Conservation (phyloP, 2,329 filamentous ascomycete genomes). For the Colletotrichum lentis region DNA sequence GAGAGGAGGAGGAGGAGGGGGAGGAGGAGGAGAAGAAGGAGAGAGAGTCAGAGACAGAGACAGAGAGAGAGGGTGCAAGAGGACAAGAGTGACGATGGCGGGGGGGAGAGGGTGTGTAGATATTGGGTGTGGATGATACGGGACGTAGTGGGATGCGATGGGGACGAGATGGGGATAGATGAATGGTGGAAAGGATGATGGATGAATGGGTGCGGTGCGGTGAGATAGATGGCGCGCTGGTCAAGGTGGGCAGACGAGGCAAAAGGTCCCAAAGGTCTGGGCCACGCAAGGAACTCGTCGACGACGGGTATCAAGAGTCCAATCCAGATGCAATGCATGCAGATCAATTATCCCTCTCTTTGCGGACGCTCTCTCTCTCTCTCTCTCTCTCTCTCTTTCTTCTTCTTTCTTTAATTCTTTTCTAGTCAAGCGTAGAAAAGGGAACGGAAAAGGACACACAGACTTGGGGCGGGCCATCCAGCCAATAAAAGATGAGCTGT, state of each 20-base stretch:
- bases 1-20: not conserved
- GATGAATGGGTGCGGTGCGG: constrained; percentile 2
- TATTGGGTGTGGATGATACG: constrained; percentile 14
- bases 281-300: not conserved
- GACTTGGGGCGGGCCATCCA: no score
- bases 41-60: not conserved
- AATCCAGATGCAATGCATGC: not conserved
- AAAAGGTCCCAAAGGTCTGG: constrained; percentile 14
- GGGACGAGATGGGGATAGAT: not conserved
- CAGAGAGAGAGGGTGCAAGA: not conserved
- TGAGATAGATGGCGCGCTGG: constrained; percentile 8
- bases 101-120: constrained; percentile 12
- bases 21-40: not conserved
- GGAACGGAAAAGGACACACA: not conserved
- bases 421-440: not conserved
- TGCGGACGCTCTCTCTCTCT: not conserved
- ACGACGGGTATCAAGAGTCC: not conserved
- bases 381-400: not conserved
- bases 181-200: not conserved
- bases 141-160: not conserved
- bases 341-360: not conserved
- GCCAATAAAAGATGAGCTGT: constrained; percentile 6
- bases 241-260: not conserved
- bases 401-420: not conserved
- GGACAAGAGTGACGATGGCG: constrained; percentile 1